Evolutionary conservation across 208 protist species (phyloP).

Genomic region (Herpetomonas samuelpessoai): DNA sequence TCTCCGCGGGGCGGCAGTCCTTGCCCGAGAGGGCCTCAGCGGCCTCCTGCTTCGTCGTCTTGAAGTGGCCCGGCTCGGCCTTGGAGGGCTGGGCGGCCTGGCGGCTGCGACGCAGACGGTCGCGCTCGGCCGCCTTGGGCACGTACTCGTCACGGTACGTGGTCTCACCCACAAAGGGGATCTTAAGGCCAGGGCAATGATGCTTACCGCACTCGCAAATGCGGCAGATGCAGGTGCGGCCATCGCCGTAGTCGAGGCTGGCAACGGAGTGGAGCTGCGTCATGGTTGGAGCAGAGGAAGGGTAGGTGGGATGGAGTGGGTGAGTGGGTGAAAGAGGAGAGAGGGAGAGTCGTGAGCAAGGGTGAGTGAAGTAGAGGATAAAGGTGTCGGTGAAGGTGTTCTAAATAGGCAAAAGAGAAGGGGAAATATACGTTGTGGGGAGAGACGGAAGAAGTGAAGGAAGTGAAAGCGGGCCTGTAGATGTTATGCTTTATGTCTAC

Average conservation of each 20-base stretch:
- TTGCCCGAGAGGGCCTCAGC: constrained; percentile 74
- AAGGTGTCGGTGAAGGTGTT: too few species aligned
- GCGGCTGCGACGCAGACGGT: constrained; percentile 32
- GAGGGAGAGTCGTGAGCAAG: background rate
- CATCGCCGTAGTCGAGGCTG: constrained; percentile 88
- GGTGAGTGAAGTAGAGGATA: background rate
- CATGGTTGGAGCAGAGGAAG: constrained; percentile 28
- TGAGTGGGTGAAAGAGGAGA: background rate
- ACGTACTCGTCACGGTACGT: constrained; percentile 89
- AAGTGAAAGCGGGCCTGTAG: too few species aligned
- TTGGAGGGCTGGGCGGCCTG: constrained; percentile 64
- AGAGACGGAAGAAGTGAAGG: background rate
- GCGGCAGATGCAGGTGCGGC: constrained; percentile 85
- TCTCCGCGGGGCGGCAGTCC: constrained; percentile 72
- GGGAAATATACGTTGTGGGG: constrained; percentile 2
- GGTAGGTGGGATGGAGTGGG: background rate
- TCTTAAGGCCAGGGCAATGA: constrained; percentile 66
- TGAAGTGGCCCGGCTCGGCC: constrained; percentile 83
- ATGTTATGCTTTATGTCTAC: too few species aligned
- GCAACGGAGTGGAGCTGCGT: constrained; percentile 85
- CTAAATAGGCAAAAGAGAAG: constrained; percentile 5
- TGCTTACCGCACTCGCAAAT: constrained; percentile 89
- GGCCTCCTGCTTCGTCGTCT: constrained; percentile 89
- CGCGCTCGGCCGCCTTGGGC: constrained; percentile 64
- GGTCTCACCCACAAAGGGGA: constrained; percentile 82